Percentiles rank a stretch among this genome's conserved stretches.
These are phyloP conservation scores for Colletotrichum nymphaeae DNA, from an alignment of 2,329 filamentous ascomycete species.

Conservation along the genomic window DNA sequence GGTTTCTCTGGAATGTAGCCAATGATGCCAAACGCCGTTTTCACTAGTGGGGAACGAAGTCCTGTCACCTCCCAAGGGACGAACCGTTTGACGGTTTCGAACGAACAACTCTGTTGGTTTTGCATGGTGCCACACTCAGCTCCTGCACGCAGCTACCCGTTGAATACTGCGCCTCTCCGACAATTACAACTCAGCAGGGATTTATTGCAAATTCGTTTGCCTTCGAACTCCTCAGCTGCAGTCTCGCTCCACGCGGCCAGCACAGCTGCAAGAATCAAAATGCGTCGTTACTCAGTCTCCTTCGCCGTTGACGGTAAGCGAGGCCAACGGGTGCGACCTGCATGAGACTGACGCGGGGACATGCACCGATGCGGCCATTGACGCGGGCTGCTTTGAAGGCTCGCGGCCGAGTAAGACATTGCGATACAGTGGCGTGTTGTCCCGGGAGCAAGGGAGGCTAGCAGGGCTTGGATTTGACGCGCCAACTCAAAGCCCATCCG, in stretches of 20 bases:
- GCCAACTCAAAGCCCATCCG: not conserved
- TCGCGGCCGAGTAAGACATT: not conserved
- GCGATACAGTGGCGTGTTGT: not conserved
- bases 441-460: not conserved
- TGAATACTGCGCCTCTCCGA: not conserved
- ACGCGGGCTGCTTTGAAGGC: not conserved
- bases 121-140: too few relatives aligned
- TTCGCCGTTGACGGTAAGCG: not conserved
- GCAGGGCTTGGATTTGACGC: not conserved
- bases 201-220: not conserved
- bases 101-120: not conserved
- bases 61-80: too few relatives aligned
- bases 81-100: not conserved
- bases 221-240: not conserved
- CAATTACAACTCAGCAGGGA: not conserved
- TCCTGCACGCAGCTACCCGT: not conserved
- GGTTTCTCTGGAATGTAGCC: not conserved
- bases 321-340: not conserved
- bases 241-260: not conserved
- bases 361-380: not conserved
- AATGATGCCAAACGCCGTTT: slow-evolving; percentile 13
- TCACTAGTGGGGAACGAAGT: not conserved
- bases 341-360: not conserved
- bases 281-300: not conserved
- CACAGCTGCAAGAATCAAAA: not conserved